Base-by-base conservation (phyloP, 1,284 basidiomycete genomes). In the Omphalotus olearius region DNA sequence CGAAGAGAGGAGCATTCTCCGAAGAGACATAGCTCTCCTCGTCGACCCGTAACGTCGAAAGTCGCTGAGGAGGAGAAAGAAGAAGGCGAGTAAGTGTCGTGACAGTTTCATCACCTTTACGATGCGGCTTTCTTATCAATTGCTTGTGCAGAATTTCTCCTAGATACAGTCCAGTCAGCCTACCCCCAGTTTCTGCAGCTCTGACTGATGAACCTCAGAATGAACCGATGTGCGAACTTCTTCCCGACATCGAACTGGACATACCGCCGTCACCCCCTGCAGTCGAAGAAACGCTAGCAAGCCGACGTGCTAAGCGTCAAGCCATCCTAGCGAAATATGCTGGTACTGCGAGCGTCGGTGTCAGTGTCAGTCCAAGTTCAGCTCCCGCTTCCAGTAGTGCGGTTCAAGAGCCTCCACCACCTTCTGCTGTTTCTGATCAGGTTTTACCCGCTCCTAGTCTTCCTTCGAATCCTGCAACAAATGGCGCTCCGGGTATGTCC, bases 281-380 rank as follows among this genome's bases (percentile, higher is more conserved):
- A 17, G 75, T 87, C 1, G 90, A 92, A 62, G 79, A 85, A 52
- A 71, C 85, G 3, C 72, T 93, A 18, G 91, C 87, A 40, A 88
- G 84, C 51, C 79, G 91, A n/a, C 79, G 88, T 28, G 85, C 86
- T 23, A 87, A 82, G 60, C 82, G 93, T 37, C 84, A 85, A 59
- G 92, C 89, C 18, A 93, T 97, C 50, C 72, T 93, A 54, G 91
- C 91, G 51, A 93, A 91, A 68, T 90, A 93, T 68, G 64, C 73
- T 7, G 78, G 79, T 17, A 66, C 73, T 39, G 62, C 74, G 50
- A 80, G 76, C 59, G 65, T 68, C 37, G 63, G 70, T 45, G 67
- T 71, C 56, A 81, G 78, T 54, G 72, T 76, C 23, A 80, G 78
- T 59, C 78, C 79, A 43, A 79, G 76, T 65, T 76, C 78, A n/a